Evolutionary conservation across 1,139 yeast genomes (phyloP).

Genomic region (Taphrina betulina): DNA sequence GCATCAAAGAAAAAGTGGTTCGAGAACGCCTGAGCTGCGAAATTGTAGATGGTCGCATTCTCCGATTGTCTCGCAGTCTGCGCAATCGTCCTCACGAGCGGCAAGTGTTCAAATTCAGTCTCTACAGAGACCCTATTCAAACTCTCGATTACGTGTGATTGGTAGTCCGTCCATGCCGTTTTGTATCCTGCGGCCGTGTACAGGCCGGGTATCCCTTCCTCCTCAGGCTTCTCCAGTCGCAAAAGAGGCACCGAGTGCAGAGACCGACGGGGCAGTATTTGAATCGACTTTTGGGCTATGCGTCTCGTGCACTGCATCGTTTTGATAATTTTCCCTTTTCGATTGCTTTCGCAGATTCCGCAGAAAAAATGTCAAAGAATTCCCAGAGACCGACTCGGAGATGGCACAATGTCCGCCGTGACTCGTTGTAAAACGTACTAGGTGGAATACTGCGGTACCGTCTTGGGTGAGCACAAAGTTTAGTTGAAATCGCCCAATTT

Average conservation of each 20-base stretch:
- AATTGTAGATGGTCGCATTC: constrained; percentile 72
- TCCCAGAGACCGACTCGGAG: too few relatives aligned
- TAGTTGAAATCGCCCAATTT: too few relatives aligned
- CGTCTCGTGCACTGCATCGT: constrained; percentile 11
- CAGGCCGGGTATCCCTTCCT: constrained; percentile 55
- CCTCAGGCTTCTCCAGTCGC: constrained; percentile 7
- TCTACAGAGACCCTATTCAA: constrained; percentile 23
- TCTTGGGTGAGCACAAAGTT: too few relatives aligned
- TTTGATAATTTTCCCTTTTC: too few relatives aligned
- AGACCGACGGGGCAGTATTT: not conserved
- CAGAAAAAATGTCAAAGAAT: too few relatives aligned
- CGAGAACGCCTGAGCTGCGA: constrained; percentile 88
- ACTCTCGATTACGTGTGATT: constrained; percentile 55
- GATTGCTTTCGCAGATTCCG: too few relatives aligned
- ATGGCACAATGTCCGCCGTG: too few relatives aligned
- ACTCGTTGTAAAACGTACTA: too few relatives aligned
- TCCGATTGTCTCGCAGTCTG: constrained; percentile 70
- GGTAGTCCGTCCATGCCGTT: constrained; percentile 79
- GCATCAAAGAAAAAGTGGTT: constrained; percentile 86
- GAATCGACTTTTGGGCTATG: not conserved
- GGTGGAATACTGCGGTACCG: too few relatives aligned
- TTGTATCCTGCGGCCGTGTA: constrained; percentile 67
- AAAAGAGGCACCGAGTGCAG: constrained; percentile 23
- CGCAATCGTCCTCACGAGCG: constrained; percentile 57
- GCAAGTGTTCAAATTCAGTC: constrained; percentile 37